A percentile compares a stretch with the other conserved stretches of the same genome.
Conservation (phyloP, 1,139 yeast species). For the Magnusiomyces tetraspermus region DNA sequence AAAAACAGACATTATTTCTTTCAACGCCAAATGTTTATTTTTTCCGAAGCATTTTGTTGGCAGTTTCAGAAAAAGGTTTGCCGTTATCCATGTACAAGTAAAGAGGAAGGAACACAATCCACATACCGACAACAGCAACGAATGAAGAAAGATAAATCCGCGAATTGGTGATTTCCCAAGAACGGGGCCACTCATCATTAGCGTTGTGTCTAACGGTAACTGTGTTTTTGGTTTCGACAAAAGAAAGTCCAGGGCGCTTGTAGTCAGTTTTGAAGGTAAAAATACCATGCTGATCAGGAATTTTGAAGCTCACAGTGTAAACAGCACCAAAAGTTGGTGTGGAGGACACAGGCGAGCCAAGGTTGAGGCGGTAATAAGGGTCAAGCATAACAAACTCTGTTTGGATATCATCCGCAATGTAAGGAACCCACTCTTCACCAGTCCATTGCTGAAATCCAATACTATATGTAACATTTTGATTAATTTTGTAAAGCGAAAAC, state of each 20-base stretch:
- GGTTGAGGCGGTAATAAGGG: slow-evolving; percentile 75
- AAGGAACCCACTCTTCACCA: slow-evolving; percentile 63
- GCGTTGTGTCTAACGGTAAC: slow-evolving; percentile 91
- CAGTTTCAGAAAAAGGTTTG: neutral
- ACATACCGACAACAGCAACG: slow-evolving; percentile 56
- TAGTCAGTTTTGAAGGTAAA: slow-evolving; percentile 79
- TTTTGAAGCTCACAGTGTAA: slow-evolving; percentile 49
- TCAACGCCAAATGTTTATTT: too few species aligned
- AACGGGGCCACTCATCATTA: slow-evolving; percentile 87
- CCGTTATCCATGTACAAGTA: slow-evolving; percentile 40
- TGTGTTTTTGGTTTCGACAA: slow-evolving; percentile 52
- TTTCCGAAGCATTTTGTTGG: neutral
- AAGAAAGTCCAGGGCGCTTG: slow-evolving; percentile 69
- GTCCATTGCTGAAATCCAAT: slow-evolving; percentile 44
- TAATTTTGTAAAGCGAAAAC: slow-evolving; percentile 51
- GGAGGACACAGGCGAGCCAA: slow-evolving; percentile 26
- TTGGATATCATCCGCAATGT: slow-evolving; percentile 53
- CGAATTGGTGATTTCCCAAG: slow-evolving; percentile 87
- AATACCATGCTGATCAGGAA: slow-evolving; percentile 97
- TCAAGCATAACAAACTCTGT: slow-evolving; percentile 84
- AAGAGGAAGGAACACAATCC: slow-evolving; percentile 64
- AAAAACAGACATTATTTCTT: too few species aligned
- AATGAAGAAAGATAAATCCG: slow-evolving; percentile 83
- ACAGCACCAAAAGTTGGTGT: slow-evolving; percentile 29
- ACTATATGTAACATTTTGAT: slow-evolving; percentile 35